A percentile compares a stretch with the other conserved stretches of the same genome.
Evolutionary conservation across 108 stramenopile genomes (phyloP).

Genomic region (Cyclotella sp.): DNA sequence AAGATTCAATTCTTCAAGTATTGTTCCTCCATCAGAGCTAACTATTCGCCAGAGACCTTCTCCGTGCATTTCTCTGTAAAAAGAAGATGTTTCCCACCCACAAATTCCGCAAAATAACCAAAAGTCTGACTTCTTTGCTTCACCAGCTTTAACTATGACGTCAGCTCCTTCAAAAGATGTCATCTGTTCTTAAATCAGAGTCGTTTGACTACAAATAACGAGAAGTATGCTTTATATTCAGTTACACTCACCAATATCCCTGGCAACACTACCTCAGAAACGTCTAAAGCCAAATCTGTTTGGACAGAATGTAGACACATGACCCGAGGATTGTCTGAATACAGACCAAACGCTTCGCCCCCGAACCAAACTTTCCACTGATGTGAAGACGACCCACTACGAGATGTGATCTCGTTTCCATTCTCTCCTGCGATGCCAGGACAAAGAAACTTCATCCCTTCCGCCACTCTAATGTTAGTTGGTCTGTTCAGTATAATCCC

Average conservation of each 20-base stretch:
- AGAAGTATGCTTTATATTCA: not conserved
- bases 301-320: slow-evolving; percentile 49
- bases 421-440: slow-evolving; percentile 23
- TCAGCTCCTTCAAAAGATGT: slow-evolving; percentile 51
- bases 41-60: slow-evolving; percentile 49
- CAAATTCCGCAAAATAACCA: slow-evolving; percentile 57
- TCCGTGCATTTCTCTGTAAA: slow-evolving; percentile 50
- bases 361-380: slow-evolving; percentile 78
- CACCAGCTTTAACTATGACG: slow-evolving; percentile 28
- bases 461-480: slow-evolving; percentile 49
- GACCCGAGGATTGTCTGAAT: slow-evolving; percentile 46
- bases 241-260: slow-evolving; percentile 22
- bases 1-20: slow-evolving; percentile 49
- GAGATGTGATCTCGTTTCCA: slow-evolving; percentile 32
- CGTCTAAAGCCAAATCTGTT: slow-evolving; percentile 19
- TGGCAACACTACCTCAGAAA: slow-evolving; percentile 47
- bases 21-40: slow-evolving; percentile 37
- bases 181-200: not conserved
- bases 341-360: slow-evolving; percentile 64
- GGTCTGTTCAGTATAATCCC: slow-evolving; percentile 84
- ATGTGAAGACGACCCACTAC: not conserved
- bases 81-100: slow-evolving; percentile 51
- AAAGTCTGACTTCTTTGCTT: slow-evolving; percentile 53
- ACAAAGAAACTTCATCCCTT: slow-evolving; percentile 55
- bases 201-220: not conserved